Evolutionary conservation across 352 stramenopile genomes (phyloP), one percentile per base, ranked within the genome.

Genomic region (Phytophthora gonapodyides): DNA sequence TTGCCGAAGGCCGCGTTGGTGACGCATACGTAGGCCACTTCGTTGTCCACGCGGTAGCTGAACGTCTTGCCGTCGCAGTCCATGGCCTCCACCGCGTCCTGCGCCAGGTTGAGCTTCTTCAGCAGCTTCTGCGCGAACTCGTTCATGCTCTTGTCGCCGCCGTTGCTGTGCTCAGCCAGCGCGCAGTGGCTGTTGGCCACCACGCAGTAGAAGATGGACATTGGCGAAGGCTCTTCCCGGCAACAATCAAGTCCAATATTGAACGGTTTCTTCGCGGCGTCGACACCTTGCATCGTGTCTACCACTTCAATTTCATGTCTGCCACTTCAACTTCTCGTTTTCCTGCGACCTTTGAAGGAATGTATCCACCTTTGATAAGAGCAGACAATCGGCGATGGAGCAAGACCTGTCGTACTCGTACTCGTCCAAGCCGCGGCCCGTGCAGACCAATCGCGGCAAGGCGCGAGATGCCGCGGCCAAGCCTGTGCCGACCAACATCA

Each of bases 121-220:
- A 91, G 72, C 63, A 96, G 73, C 75, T 90, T 89, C 61, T 88
- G 77, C 30, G 87, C 87, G 49, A 96, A 89, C 52, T 96, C 85
- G 70, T 75, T 89, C 84, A 94, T 93, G 67, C 88, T 87, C 67
- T 91, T 89, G 68, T 92, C 80, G 43, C 85, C 84, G 48, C 76
- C 79, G 36, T 92, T 91, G 73, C 83, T 91, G 67, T 84, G 82
- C 71, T 96, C 85, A 15, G 84, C 79, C 52, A 96, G 71, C 55
- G 87, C 71, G 41, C 83, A 93, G 79, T 91, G 62, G 51, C 71
- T 74, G 67, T 96, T 96, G 44, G 85, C 87, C 52, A 96, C 76
- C 9, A 96, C 75, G 63, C 85, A 96, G 78, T 94, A 96, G 67
- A 83, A 94, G 70, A 96, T 96, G 54, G 85, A 71, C 87, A 96